Evolutionary conservation across 352 stramenopile genomes (phyloP), one percentile per base, ranked within the genome.

Genomic region (Nothophytophthora sp.): DNA sequence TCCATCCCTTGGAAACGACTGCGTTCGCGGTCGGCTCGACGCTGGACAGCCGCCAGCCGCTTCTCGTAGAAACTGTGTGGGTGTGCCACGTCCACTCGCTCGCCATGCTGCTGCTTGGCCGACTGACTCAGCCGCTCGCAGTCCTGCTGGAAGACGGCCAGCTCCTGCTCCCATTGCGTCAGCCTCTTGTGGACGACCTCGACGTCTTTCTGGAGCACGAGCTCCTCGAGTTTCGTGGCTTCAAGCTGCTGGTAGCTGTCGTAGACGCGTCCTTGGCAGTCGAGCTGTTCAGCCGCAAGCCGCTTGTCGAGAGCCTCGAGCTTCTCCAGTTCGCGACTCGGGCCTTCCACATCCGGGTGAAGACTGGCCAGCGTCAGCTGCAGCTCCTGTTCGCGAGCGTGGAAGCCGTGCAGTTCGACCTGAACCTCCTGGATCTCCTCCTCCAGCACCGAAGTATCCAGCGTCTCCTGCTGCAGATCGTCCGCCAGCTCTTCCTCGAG

Each of bases 1-100:
- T 95, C 80, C 84, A 95, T 95, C 23, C 83, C 79, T 58, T 90
- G 69, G 57, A 92, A 95, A 5, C 80, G 70, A 32, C 61, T 73
- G 13, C 82, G 82, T 52, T 95, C 84, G 28, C 73, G 67, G 30
- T 90, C 76, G 37, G 92, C 90, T 42, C 90, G 80, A 36, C 60
- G 73, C 55, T 88, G 84, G 45, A 95, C 86, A 29, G 92, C 76
- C 5, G 83, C 87, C 35, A 95, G 55, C 2, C 79, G 74, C 43
- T 89, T 88, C 25, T 81, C 81, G 45, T 95, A 95, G 54, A 87
- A 90, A 32, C 88, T 80, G 32, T 87, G 84, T 19, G 68, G 70
- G 30, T 91, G 54, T 11, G 59, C 72, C 10, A 90, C 79, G 32
- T 67, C 67, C 11, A 92, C 76, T 36, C 79, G 81, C 37, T 89